Base-by-base conservation (phyloP, 495 filamentous ascomycete species). In the Annulohypoxylon maeteangense region DNA sequence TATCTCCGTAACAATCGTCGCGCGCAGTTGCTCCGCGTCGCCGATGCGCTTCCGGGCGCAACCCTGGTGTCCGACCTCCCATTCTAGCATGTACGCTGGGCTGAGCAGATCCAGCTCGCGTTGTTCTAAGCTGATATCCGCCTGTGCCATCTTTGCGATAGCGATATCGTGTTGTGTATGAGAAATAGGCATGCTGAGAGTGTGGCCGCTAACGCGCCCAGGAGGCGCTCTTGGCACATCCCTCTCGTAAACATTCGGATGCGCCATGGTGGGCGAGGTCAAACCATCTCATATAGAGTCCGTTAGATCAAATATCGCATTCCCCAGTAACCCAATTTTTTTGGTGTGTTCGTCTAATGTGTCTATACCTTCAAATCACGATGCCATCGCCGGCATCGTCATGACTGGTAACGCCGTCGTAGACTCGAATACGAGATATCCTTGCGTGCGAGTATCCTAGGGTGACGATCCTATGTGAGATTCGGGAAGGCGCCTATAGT, bases 21-120 rank as follows among this genome's bases (percentile, higher is more conserved):
- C 51, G 32, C 65, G 65, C 44, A 78, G 60, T n/a, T 63, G 67
- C 4, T 72, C 70, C 1, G 62, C 62, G 36, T 27, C 36, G 29
- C 8, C 11, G 16, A 76, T 12, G 25, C n/a, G 51, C 58, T n/a
- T 59, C 38, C 66, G 68, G 11, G 63, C 11, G 45, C 27, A 67
- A 7, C 14, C n/a, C 29, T 2, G 40, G 31, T 56, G 23, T 16
- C 2, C 7, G 32, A 23, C 23, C n/a, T 31, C 36, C 68, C 64
- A 71, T 31, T 76, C 67, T 7, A 78, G 27, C 23, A 67, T 23
- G 62, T 75, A 76, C 0, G 53, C 71, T n/a, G 65, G 64, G 29
- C 58, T 53, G 3, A 45, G 45, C 10, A 44, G 12, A 4, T 50
- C 53, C 25, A 66, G 62, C 22, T 51, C 5, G 11, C 38, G 61